phyloP scores from a whole-genome alignment of 805 yeast species.

The Ascoidea asiatica region DNA sequence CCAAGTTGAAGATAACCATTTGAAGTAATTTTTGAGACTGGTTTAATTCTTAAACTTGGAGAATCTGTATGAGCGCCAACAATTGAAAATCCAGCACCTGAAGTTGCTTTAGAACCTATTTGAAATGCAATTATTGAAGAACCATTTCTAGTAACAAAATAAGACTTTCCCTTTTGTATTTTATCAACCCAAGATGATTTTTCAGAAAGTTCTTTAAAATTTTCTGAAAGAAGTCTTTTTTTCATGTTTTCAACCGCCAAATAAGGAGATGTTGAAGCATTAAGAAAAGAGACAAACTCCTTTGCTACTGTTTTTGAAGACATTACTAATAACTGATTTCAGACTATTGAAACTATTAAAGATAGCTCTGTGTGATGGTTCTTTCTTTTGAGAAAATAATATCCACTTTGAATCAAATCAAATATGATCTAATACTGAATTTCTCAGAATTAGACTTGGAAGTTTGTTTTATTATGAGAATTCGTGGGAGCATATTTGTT shows the following conservation, averaged over 20 bases:
- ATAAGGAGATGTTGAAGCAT: slow-evolving; percentile 85
- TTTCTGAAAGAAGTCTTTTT: slow-evolving; percentile 37
- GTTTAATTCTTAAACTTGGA: slow-evolving; percentile 81
- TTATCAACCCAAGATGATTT: slow-evolving; percentile 52
- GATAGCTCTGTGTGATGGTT: too few species aligned
- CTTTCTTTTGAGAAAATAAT: too few species aligned
- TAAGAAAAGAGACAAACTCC: slow-evolving; percentile 62
- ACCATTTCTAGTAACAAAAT: slow-evolving; percentile 80
- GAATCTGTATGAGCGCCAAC: slow-evolving; percentile 97
- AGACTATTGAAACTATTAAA: too few species aligned
- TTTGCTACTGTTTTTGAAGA: slow-evolving; percentile 14
- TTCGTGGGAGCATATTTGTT: too few species aligned
- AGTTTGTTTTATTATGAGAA: too few species aligned
- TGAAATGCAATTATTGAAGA: slow-evolving; percentile 83
- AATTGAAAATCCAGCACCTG: slow-evolving; percentile 75
- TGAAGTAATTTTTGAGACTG: slow-evolving; percentile 52
- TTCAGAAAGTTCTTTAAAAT: slow-evolving; percentile 65
- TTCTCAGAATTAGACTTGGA: too few species aligned
- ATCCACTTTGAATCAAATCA: too few species aligned
- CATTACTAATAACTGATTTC: too few species aligned
- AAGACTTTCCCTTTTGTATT: slow-evolving; percentile 45
- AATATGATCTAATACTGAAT: too few species aligned
- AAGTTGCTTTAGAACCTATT: slow-evolving; percentile 55
- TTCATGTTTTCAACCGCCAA: slow-evolving; percentile 73
- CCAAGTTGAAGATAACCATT: slow-evolving; percentile 85